Conservation (phyloP, 768 basidiomycete species). For the Cubamyces sp. region DNA sequence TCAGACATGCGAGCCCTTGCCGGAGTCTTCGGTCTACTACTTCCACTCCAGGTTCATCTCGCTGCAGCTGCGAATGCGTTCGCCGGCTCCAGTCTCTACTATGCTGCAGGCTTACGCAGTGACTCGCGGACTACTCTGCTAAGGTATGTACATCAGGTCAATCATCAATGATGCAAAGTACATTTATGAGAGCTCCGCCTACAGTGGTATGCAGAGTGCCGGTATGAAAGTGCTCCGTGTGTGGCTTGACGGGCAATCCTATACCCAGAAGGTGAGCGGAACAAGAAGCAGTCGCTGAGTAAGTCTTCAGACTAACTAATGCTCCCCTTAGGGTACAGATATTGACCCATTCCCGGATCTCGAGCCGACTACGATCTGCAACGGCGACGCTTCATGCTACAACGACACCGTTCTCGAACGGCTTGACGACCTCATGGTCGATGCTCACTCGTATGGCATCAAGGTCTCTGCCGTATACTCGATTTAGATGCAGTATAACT, state of each 20-base stretch:
- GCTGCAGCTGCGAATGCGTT: conserved; percentile 24
- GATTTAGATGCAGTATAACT: too few relatives aligned
- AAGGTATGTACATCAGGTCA: neutral
- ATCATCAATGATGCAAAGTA: too few relatives aligned
- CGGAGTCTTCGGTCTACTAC: neutral
- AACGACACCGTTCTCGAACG: conserved; percentile 41
- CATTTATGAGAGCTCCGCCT: neutral
- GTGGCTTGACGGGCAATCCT: conserved; percentile 31
- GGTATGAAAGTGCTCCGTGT: conserved; percentile 33
- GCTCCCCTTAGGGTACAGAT: conserved; percentile 26
- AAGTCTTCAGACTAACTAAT: neutral
- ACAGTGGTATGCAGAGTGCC: conserved; percentile 29
- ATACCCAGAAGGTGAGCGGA: conserved; percentile 24
- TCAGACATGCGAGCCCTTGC: neutral
- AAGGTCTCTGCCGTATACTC: conserved; percentile 22
- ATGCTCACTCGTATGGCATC: conserved; percentile 39
- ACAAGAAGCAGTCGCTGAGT: too few relatives aligned
- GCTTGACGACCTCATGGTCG: conserved; percentile 45
- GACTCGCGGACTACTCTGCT: conserved; percentile 26
- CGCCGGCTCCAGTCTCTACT: conserved; percentile 33
- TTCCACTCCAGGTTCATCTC: neutral
- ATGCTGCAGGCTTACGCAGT: conserved; percentile 30
- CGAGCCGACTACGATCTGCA: conserved; percentile 39
- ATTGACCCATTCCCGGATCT: conserved; percentile 38
- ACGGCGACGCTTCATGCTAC: conserved; percentile 35